Percentiles rank a stretch among this genome's conserved stretches.
phyloP scores from a whole-genome alignment of 192 early-diverging fungal genomes.

The Coemansia sp. region DNA sequence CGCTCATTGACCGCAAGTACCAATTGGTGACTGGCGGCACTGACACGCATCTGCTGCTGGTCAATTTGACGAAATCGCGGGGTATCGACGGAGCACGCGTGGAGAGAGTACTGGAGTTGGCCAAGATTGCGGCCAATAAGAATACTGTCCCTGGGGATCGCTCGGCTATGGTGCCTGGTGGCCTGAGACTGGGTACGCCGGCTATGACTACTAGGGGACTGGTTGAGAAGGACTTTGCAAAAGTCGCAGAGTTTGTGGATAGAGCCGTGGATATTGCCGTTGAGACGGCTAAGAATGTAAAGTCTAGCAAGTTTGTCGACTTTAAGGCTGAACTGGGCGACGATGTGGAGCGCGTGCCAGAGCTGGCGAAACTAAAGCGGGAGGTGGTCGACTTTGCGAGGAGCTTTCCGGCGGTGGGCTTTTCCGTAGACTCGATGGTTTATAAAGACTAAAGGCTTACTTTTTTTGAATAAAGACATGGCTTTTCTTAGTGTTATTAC shows the following conservation, averaged over 20 bases:
- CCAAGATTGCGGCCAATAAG: constrained; percentile 98
- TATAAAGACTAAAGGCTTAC: constrained; percentile 32
- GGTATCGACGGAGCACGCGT: constrained; percentile 94
- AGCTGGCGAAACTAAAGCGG: constrained; percentile 68
- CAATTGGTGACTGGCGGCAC: constrained; percentile 90
- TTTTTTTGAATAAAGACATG: constrained; percentile 1
- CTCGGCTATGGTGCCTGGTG: constrained; percentile 88
- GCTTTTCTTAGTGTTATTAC: neutral
- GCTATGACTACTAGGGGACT: constrained; percentile 98
- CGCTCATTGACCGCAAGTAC: constrained; percentile 72
- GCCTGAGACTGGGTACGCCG: constrained; percentile 92
- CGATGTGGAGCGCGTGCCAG: constrained; percentile 60
- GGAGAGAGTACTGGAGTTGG: constrained; percentile 92
- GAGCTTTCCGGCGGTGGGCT: constrained; percentile 89
- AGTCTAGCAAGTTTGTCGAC: constrained; percentile 79
- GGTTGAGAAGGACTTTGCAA: constrained; percentile 82
- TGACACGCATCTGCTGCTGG: constrained; percentile 91
- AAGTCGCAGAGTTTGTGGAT: constrained; percentile 85
- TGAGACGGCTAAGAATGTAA: constrained; percentile 66
- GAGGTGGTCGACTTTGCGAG: constrained; percentile 84
- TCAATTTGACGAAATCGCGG: constrained; percentile 78
- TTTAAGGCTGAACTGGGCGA: constrained; percentile 87
- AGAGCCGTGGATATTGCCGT: constrained; percentile 80
- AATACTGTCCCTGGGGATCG: constrained; percentile 99
- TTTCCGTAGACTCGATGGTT: constrained; percentile 71